phyloP scores from a whole-genome alignment of 2,329 filamentous ascomycete genomes.

The Exophiala lecanii-corni region DNA sequence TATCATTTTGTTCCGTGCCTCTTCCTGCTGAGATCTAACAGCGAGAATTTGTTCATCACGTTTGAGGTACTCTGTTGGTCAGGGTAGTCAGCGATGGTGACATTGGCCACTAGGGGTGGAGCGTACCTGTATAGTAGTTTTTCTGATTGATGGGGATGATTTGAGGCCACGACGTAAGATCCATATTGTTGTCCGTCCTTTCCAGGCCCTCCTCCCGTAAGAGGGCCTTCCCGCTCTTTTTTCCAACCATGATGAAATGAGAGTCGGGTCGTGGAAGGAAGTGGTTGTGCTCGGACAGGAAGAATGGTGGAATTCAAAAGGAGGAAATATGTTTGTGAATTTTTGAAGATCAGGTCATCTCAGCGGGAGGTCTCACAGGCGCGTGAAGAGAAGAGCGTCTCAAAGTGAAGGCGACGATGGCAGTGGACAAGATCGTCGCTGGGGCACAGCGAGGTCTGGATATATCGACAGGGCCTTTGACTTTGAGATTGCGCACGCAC shows the following conservation, averaged over 20 bases:
- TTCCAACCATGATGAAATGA: constrained; percentile 53
- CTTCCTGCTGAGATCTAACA: constrained; percentile 81
- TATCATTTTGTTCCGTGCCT: constrained; percentile 75
- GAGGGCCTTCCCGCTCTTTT: constrained; percentile 57
- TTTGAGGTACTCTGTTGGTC: constrained; percentile 85
- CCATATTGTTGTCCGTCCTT: constrained; percentile 97
- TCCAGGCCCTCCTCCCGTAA: constrained; percentile 58
- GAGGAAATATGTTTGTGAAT: too few species aligned
- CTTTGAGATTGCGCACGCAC: too few species aligned
- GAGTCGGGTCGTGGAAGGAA: not conserved
- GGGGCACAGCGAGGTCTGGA: too few species aligned
- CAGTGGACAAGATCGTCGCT: too few species aligned
- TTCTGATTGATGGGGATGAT: constrained; percentile 96
- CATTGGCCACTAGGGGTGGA: constrained; percentile 56
- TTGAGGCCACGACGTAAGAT: constrained; percentile 88
- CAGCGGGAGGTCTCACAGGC: too few species aligned
- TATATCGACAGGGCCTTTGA: too few species aligned
- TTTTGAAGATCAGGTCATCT: too few species aligned
- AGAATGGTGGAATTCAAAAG: too few species aligned
- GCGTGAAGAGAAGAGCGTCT: too few species aligned
- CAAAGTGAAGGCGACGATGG: too few species aligned
- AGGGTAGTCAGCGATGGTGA: constrained; percentile 76
- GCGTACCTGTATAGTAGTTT: constrained; percentile 77
- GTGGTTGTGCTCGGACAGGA: not conserved
- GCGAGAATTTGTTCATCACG: constrained; percentile 94